Evolutionary conservation across 768 basidiomycete genomes (phyloP).

Genomic region (Gymnopilus junonius): DNA sequence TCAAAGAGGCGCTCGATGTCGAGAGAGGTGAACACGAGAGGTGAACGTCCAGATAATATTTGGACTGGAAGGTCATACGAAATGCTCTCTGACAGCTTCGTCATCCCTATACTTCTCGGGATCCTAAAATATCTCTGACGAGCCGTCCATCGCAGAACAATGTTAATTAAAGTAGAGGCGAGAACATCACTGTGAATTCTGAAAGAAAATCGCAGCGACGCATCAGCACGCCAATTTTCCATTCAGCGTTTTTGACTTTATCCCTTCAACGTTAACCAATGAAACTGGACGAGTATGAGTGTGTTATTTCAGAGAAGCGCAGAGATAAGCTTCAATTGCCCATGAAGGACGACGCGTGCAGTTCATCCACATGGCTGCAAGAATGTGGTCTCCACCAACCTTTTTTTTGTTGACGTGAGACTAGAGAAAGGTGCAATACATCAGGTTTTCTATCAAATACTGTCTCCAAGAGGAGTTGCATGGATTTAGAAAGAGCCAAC

Average conservation of each 20-base stretch:
- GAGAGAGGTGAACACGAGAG: neutral
- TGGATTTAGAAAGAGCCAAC: neutral
- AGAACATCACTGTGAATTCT: neutral
- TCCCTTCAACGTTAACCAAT: neutral
- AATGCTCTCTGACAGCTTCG: neutral
- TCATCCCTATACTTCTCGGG: neutral
- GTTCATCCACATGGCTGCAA: neutral
- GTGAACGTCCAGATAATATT: neutral
- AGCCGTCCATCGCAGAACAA: neutral
- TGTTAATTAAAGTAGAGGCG: neutral
- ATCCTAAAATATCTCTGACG: neutral
- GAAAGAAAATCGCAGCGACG: neutral
- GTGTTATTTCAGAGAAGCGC: neutral
- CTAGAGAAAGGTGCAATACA: neutral
- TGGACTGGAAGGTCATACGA: neutral
- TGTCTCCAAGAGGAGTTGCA: neutral
- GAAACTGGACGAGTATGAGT: neutral
- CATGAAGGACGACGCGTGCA: slow-evolving; percentile 1
- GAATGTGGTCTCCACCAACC: neutral
- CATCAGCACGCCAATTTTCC: neutral
- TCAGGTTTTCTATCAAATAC: neutral
- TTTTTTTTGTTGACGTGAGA: slow-evolving; percentile 2
- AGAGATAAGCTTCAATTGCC: neutral
- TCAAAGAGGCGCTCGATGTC: neutral
- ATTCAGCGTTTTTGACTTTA: neutral